Conservation (phyloP, 2,329 filamentous ascomycete species). For the Plenodomus tracheiphilus region DNA sequence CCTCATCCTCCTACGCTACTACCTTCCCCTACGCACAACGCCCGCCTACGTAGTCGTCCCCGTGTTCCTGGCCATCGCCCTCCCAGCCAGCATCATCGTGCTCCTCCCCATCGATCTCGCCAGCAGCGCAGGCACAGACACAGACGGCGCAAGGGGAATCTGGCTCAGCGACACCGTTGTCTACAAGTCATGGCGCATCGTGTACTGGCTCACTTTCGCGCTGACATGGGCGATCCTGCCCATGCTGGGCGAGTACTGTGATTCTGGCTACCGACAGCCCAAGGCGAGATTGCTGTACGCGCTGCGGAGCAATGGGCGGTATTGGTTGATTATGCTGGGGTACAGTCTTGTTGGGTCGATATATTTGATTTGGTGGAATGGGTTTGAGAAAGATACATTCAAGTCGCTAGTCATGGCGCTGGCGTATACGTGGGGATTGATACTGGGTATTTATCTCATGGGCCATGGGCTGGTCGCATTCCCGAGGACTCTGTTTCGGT, state of each 20-base stretch:
- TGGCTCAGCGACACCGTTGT: constrained; percentile 81
- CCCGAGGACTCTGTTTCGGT: constrained; percentile 77
- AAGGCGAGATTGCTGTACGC: constrained; percentile 82
- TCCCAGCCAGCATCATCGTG: constrained; percentile 87
- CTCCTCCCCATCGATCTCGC: constrained; percentile 95
- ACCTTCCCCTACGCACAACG: constrained; percentile 85
- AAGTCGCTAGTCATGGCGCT: constrained; percentile 90
- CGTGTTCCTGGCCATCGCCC: constrained; percentile 92
- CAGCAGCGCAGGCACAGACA: constrained; percentile 75
- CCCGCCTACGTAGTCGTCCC: constrained; percentile 88
- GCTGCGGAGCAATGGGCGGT: constrained; percentile 82
- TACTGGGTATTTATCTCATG: constrained; percentile 95
- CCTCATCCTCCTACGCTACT: constrained; percentile 83
- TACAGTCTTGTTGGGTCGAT: constrained; percentile 72
- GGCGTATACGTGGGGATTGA: constrained; percentile 89
- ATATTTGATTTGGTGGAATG: constrained; percentile 81
- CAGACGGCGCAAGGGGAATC: constrained; percentile 74
- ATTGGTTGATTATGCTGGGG: constrained; percentile 78
- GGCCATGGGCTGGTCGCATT: constrained; percentile 94
- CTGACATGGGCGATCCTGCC: constrained; percentile 95
- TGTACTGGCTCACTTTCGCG: constrained; percentile 95
- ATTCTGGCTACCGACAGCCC: constrained; percentile 88
- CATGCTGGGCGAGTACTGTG: constrained; percentile 89
- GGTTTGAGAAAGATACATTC: constrained; percentile 70
- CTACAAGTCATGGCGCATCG: constrained; percentile 88